phyloP scores from a whole-genome alignment of 2,329 filamentous ascomycete genomes.

The Pseudogymnoascus sp. region DNA sequence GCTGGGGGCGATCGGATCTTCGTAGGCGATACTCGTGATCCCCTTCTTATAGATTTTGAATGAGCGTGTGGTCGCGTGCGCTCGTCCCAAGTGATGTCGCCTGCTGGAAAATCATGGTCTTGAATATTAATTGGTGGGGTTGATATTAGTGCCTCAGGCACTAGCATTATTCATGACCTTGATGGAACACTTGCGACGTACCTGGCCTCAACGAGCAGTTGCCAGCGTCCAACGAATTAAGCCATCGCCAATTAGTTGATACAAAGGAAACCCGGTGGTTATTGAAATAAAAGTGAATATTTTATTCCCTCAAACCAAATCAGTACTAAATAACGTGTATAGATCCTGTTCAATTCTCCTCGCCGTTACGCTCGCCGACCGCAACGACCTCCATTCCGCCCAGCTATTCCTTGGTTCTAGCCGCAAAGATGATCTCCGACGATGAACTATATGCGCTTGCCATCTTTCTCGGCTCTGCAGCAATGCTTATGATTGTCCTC shows the following conservation, averaged over 20 bases:
- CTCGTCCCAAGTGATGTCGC: conserved; percentile 5
- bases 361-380: neutral
- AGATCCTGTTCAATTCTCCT: conserved; percentile 2
- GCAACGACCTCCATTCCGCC: neutral
- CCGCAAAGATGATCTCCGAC: conserved; percentile 81
- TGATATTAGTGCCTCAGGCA: conserved; percentile 6
- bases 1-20: neutral
- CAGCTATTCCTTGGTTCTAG: neutral
- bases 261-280: neutral
- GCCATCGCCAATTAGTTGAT: neutral
- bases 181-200: conserved; percentile 7
- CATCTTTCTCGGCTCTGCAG: conserved; percentile 80
- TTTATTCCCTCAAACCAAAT: neutral
- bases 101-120: conserved; percentile 10
- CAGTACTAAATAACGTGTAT: neutral
- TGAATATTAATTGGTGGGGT: conserved; percentile 11
- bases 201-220: conserved; percentile 5
- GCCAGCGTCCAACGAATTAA: conserved; percentile 1
- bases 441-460: conserved; percentile 82
- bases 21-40: conserved; percentile 3
- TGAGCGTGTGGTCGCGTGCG: conserved; percentile 8
- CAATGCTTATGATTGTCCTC: conserved; percentile 87
- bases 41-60: conserved; percentile 9
- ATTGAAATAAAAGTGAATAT: conserved; percentile 3
- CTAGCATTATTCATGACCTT: neutral